Evolutionary conservation across 1,284 basidiomycete species (phyloP), one percentile per base, ranked within the genome.

Genomic region (Melampsora americana): DNA sequence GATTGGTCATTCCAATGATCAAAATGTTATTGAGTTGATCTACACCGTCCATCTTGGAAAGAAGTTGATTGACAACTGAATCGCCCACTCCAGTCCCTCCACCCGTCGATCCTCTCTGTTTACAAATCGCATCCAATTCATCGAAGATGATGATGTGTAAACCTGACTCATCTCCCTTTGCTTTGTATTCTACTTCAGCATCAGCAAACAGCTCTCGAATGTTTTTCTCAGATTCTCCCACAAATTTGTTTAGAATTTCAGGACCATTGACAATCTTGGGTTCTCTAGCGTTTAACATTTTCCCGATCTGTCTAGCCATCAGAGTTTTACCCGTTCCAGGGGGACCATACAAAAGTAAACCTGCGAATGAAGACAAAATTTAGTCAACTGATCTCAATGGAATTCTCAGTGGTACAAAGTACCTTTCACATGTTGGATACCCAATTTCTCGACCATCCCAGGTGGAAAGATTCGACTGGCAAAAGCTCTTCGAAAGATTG

Each of bases 11-110:
- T 81, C 96, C 96, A 80, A 99, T 99, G 80, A 99, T 92, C 79
- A 99, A 90, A 78, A 99, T 96, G 83, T 99, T 99, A 86, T 99
- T 99, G 68, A 99, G 87, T 85, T 95, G 92, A 83, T 99, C 96
- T 6, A 99, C 96, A 86, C 96, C 96, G 81, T 99, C 96, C 92
- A 99, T 95, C 92, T 99, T 99, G 46, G 95, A 95, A 28, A 99
- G 87, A 69, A 99, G 87, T 85, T 99, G 96, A 84, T 99, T 99
- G 82, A 99, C 96, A 20, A 99, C 92, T 50, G 91, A 97, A 84
- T 99, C 96, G 30, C 95, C 96, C 2, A 99, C 95, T 74, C 96
- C 96, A 1, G 95, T 99, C n/a, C 93, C 92, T 68, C 86, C 89
- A 79, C 88, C 89, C 2, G 83, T 84, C 6, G 92, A 92, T 11